These are phyloP conservation scores for Colletotrichum higginsianum DNA, from an alignment of 2,329 filamentous ascomycete species.

Conservation along the genomic window DNA sequence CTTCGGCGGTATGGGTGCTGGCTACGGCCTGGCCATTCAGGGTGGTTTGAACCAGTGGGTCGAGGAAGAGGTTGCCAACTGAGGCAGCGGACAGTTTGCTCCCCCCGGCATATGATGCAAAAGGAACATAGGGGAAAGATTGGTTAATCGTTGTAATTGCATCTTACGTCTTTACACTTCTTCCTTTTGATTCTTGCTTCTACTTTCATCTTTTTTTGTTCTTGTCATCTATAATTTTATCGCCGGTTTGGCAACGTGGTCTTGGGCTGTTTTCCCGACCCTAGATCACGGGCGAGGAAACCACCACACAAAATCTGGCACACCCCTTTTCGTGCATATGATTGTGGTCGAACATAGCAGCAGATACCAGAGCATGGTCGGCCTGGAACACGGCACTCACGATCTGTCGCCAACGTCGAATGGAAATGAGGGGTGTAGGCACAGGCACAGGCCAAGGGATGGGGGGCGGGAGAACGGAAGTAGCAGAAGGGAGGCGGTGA, in stretches of 20 bases:
- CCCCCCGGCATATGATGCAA: conserved; percentile 18
- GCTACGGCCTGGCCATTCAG: conserved; percentile 75
- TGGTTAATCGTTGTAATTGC: conserved; percentile 62
- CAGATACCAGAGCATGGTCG: conserved; percentile 39
- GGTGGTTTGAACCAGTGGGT: conserved; percentile 77
- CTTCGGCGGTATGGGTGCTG: conserved; percentile 72
- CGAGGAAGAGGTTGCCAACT: conserved; percentile 76
- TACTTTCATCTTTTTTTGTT: conserved; percentile 40
- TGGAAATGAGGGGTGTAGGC: conserved; percentile 28
- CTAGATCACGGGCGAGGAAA: conserved; percentile 34
- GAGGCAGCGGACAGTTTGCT: conserved; percentile 43
- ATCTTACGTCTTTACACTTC: conserved; percentile 44
- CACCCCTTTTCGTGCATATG: conserved; percentile 39
- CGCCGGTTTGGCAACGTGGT: conserved; percentile 39
- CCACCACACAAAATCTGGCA: conserved; percentile 36
- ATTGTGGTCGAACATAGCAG: conserved; percentile 42
- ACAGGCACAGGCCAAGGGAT: not conserved
- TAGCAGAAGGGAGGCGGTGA: conserved; percentile 13
- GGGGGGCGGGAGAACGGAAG: conserved; percentile 4
- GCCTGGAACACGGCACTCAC: conserved; percentile 37
- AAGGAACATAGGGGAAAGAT: conserved; percentile 49
- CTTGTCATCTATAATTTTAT: conserved; percentile 42
- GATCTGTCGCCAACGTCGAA: conserved; percentile 40
- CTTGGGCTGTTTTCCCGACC: conserved; percentile 35
- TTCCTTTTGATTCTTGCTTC: conserved; percentile 42